Evolutionary conservation across 441 rosid species (phyloP), one percentile per base, ranked within the genome.

Genomic region (Kokia cookei): DNA sequence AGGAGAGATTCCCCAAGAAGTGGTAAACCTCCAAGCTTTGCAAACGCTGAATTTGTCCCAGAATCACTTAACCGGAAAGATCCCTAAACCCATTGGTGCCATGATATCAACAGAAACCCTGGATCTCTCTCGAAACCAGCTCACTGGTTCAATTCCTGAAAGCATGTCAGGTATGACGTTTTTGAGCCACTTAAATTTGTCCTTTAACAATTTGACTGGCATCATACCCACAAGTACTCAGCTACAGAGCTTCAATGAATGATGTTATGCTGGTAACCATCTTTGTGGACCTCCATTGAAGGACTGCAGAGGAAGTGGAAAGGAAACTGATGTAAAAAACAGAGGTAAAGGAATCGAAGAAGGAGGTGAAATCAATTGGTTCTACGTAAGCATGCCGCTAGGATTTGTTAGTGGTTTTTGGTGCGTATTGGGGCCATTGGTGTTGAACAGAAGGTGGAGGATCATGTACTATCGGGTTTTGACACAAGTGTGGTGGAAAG

Each of bases 1-100:
- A 40, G 78, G 82, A 58, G 58, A 59, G 45, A 79, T 79, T 5
- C 82, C 78, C 1, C 0, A 5, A 6, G 73, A 65, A 59, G 8
- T 75, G 27, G 19, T 50, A 13, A 40, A 40, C 14, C 73, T 79
- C 4, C 2, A 2, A 8, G 58, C 13, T 4, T 50, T 79, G 42
- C 29, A 17, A 11, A 40, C 51, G 11, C 45, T 64, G 9, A 64
- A 64, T 64, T 17, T 64, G 29, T 64, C 68, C 13, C 29, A 11
- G 2, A 64, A 64, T 40, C 50, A 64, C 45, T 64, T 64, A 13
- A 40, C 6, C 9, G 68, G 68, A 17, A 64, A 11, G n/a, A 40
- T 64, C 43, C 68, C 68, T 10, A 0, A 19, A 40, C 5, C 11
- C 29, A 17, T 64, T 17, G 68, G 50, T 40, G 51, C 12, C 4